Evolutionary conservation across 257 asterid species (phyloP).

Genomic region (Nicotiana paniculata): DNA sequence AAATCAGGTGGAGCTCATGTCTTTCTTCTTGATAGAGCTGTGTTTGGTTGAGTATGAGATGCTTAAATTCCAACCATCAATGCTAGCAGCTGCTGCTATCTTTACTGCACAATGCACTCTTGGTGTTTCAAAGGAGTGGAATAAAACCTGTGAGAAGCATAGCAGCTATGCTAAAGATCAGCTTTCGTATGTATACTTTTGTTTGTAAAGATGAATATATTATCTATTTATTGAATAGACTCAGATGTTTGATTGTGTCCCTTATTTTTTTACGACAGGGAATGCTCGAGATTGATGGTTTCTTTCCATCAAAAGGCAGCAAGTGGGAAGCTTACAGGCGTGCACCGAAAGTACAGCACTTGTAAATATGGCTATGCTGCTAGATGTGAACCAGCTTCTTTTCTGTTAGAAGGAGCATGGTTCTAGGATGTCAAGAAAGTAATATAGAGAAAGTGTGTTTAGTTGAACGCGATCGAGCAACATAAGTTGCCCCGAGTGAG

Average conservation of each 20-base stretch:
- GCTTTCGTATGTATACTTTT: slow-evolving; percentile 49
- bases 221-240: not conserved
- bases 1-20: slow-evolving; percentile 59
- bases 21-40: slow-evolving; percentile 72
- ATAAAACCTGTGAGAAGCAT: slow-evolving; percentile 55
- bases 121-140: slow-evolving; percentile 53
- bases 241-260: not conserved
- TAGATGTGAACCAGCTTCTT: slow-evolving; percentile 25
- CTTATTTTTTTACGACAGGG: slow-evolving; percentile 16
- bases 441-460: not conserved
- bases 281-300: slow-evolving; percentile 38
- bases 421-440: not conserved
- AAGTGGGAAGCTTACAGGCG: slow-evolving; percentile 31
- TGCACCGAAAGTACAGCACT: slow-evolving; percentile 31
- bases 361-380: slow-evolving; percentile 33
- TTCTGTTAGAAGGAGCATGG: slow-evolving; percentile 15
- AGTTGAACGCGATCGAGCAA: slow-evolving; percentile 20
- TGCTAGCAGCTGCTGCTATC: slow-evolving; percentile 86
- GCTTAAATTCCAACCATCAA: slow-evolving; percentile 75
- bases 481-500: slow-evolving; percentile 33
- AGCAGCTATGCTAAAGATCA: slow-evolving; percentile 45
- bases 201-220: not conserved
- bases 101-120: slow-evolving; percentile 70
- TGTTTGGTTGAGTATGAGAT: slow-evolving; percentile 78
- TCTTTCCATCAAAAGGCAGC: slow-evolving; percentile 35